These are phyloP conservation scores for Conringia planisiliqua DNA, from an alignment of 345 rosid species.

Conservation along the genomic window DNA sequence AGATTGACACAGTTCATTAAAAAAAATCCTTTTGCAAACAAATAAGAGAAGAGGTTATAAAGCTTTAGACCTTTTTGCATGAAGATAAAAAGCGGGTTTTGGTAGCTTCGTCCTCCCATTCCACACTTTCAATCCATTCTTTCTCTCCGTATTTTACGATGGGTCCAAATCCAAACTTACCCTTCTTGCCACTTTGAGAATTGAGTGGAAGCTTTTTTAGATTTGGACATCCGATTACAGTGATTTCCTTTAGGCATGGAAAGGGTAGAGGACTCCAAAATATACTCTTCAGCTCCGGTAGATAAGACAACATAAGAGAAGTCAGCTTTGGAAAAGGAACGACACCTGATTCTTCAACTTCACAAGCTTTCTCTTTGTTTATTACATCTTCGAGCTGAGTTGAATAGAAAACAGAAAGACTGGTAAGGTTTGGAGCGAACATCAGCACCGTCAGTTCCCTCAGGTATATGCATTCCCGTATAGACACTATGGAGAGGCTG, in stretches of 20 bases:
- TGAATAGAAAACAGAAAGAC: too few species aligned
- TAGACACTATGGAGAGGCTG: not conserved
- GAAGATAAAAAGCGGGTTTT: not conserved
- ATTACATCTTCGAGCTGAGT: too few species aligned
- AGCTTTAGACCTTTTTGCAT: too few species aligned
- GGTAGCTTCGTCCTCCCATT: constrained; percentile 18
- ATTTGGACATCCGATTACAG: accelerated
- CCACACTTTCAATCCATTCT: not conserved
- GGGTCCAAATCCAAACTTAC: not conserved
- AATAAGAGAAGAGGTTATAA: too few species aligned
- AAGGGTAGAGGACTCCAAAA: constrained; percentile 9
- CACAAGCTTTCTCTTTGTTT: constrained; percentile 12
- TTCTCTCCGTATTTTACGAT: accelerated
- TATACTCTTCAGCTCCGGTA: not conserved
- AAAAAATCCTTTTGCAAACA: too few species aligned
- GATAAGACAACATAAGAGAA: accelerated
- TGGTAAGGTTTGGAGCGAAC: constrained; percentile 17
- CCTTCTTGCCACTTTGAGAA: not conserved
- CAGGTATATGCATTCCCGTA: accelerated
- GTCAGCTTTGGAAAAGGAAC: not conserved
- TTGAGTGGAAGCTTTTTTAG: constrained; percentile 16
- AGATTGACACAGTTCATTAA: too few species aligned
- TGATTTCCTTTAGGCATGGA: not conserved
- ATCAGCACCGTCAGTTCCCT: constrained; percentile 18
- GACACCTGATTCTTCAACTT: not conserved